Conservation (phyloP, 2,329 filamentous ascomycete species). For the Cytospora chrysosperma region DNA sequence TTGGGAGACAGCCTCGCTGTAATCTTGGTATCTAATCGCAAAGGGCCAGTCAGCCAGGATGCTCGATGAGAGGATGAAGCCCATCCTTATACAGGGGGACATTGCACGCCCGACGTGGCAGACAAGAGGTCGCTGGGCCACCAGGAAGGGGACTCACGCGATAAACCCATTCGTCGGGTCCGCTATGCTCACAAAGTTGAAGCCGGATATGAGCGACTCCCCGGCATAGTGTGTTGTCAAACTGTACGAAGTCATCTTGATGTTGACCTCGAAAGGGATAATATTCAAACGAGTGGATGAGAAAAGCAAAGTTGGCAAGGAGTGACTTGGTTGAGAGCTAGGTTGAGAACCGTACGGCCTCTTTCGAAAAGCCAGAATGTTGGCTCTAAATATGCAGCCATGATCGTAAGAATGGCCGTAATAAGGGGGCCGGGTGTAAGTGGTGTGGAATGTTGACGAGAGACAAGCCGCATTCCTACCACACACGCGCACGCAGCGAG, state of each 20-base stretch:
- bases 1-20: conserved; percentile 38
- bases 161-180: conserved; percentile 71
- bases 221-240: conserved; percentile 44
- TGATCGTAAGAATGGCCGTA: background rate
- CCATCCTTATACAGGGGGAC: background rate
- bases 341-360: background rate
- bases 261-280: background rate
- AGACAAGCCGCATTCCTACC: background rate
- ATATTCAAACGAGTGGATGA: conserved; percentile 7
- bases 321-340: conserved; percentile 6
- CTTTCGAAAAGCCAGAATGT: background rate
- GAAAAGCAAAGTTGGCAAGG: conserved; percentile 2
- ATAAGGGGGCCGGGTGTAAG: background rate
- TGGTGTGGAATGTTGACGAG: conserved; percentile 1
- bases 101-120: background rate
- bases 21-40: conserved; percentile 42
- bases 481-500: conserved; percentile 1
- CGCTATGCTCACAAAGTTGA: conserved; percentile 48
- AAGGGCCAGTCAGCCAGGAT: background rate
- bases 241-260: conserved; percentile 37
- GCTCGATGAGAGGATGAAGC: background rate
- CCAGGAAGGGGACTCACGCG: conserved; percentile 48
- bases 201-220: conserved; percentile 45
- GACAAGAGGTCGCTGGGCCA: background rate
- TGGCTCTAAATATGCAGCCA: background rate